Conservation (phyloP, 108 stramenopile genomes). For the Aureococcus anophagefferens region DNA sequence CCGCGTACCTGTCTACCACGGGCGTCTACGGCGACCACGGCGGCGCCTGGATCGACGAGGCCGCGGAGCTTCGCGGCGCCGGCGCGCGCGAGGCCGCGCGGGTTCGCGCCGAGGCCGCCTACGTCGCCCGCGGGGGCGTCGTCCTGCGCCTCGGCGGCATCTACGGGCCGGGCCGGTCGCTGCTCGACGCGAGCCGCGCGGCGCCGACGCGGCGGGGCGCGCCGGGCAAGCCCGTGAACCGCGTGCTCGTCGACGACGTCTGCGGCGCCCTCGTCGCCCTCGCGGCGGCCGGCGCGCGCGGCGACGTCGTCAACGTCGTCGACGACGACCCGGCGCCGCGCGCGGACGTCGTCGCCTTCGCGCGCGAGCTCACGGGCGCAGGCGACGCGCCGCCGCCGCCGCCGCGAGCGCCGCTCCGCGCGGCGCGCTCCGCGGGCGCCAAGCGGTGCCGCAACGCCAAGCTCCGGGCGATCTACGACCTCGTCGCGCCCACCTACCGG, state of each 20-base stretch:
- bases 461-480: background rate
- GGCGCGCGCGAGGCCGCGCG: background rate
- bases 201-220: no score
- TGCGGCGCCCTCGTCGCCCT: slow-evolving; percentile 39
- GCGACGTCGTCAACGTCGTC: slow-evolving; percentile 43
- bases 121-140: background rate
- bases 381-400: background rate
- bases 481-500: background rate
- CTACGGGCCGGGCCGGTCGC: background rate
- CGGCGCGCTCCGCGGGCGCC: background rate
- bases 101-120: background rate
- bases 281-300: slow-evolving; percentile 18
- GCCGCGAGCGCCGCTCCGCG: no score
- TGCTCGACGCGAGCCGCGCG: background rate
- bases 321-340: slow-evolving; percentile 55
- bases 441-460: background rate
- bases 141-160: background rate
- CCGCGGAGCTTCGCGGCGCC: background rate
- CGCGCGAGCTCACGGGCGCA: slow-evolving; percentile 17
- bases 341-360: slow-evolving; percentile 39
- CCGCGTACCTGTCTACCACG: slow-evolving; percentile 58
- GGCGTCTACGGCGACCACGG: slow-evolving; percentile 69
- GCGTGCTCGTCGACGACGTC: slow-evolving; percentile 57
- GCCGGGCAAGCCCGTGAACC: background rate
- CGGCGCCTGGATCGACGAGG: slow-evolving; percentile 18